These are phyloP conservation scores for Lactarius vividus DNA, from an alignment of 768 basidiomycete genomes.

Conservation along the genomic window DNA sequence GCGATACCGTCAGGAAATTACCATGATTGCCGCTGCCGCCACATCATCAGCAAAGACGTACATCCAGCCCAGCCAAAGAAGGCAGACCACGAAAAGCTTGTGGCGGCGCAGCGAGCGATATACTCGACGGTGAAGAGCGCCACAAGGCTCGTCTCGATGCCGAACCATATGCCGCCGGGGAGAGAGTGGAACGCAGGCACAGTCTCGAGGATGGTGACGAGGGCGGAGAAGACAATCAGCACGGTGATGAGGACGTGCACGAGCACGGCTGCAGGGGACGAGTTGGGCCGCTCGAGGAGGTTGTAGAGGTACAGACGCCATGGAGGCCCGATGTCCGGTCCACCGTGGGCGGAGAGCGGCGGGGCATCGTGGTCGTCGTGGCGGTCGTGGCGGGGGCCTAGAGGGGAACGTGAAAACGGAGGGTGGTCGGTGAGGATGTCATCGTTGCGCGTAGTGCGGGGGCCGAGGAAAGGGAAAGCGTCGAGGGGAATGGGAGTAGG, in stretches of 20 bases:
- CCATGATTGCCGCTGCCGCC: neutral
- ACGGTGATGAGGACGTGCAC: conserved; percentile 68
- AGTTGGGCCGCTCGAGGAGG: conserved; percentile 77
- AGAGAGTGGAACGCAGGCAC: conserved; percentile 73
- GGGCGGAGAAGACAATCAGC: conserved; percentile 69
- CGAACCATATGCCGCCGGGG: conserved; percentile 75
- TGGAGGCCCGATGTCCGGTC: conserved; percentile 29
- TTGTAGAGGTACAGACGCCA: conserved; percentile 69
- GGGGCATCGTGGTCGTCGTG: neutral
- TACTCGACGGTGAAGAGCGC: conserved; percentile 88
- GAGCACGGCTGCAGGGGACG: conserved; percentile 71
- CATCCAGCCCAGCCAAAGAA: conserved; percentile 68
- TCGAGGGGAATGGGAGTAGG: conserved; percentile 16
- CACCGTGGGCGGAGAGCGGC: neutral
- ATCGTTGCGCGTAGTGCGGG: neutral
- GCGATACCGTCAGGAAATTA: neutral
- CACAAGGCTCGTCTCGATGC: conserved; percentile 81
- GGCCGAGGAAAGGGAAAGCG: conserved; percentile 1
- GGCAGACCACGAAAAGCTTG: conserved; percentile 62
- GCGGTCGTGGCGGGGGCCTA: neutral
- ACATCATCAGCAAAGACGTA: conserved; percentile 35
- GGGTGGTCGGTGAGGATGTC: conserved; percentile 12
- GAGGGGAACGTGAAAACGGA: conserved; percentile 2
- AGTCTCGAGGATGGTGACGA: conserved; percentile 77
- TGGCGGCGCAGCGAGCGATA: conserved; percentile 66